Base-by-base conservation (phyloP, 2,329 filamentous ascomycete species). In the Trichoderma guizhouense region DNA sequence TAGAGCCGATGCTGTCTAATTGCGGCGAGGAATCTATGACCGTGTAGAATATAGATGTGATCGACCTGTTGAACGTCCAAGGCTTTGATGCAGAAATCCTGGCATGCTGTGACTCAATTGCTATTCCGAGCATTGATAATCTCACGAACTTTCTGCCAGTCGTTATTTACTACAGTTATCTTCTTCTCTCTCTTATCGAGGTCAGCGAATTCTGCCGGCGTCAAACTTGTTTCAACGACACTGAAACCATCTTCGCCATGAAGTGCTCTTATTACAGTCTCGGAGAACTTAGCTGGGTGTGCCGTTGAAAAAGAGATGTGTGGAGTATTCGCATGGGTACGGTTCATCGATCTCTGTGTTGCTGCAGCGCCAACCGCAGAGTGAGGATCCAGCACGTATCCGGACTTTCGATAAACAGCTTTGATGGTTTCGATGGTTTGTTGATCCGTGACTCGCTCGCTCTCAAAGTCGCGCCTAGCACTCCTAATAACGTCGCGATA, bases 221-320 rank as follows among this genome's bases (percentile, higher is more conserved):
- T 86, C 1, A 98, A 92, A 74, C 91, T 88, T 74, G 86, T 81
- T 53, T 89, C 85, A 79, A 97, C 97, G 76, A 97, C 97, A 76
- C 89, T 87, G 77, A 97, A 98, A 1, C 87, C 90, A n/a, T 87
- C 81, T 79, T 93, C 86, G 9, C 88, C 88, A 74, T 90, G 87
- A 72, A 98, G 85, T 0, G 95, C 94, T 62, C 92, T 77, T 76
- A 95, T 92, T 2, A 99, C 95, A 0, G 95, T 95, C 36, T 89
- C 89, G 0, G 92, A 90, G 79, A 99, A 99, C 82, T 99, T 99
- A 73, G 95, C 96, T 0, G 96, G 95, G 82, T 99, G 96, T 3
- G 96, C 96, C 2, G 96, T 99, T 1, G 95, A 93, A 3, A 99
- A 89, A 1, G 94, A 91, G 77, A 99, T 92, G 80, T 97, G 92